These are phyloP conservation scores for Brassica incana DNA, from an alignment of 345 rosid species.

Conservation along the genomic window DNA sequence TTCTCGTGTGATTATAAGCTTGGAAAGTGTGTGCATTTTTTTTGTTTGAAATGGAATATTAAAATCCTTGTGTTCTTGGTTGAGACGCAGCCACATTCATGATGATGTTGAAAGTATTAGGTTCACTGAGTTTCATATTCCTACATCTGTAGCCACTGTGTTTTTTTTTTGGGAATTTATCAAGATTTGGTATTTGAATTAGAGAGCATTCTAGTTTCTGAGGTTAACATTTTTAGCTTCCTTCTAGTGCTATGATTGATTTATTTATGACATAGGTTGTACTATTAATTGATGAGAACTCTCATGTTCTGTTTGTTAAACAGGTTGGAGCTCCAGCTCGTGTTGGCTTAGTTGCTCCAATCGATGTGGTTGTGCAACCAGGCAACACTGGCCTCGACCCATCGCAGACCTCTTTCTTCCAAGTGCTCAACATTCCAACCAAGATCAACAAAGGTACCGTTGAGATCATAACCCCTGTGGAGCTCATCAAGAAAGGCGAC, in stretches of 20 bases:
- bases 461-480: conserved; percentile 91
- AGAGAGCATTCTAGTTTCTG: neutral
- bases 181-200: no score
- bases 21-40: no score
- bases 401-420: conserved; percentile 96
- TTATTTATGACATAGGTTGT: no score
- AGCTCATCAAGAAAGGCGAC: conserved; percentile 93
- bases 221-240: neutral
- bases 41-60: no score
- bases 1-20: no score
- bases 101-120: neutral
- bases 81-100: neutral
- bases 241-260: neutral
- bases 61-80: neutral
- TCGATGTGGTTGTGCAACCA: conserved; percentile 91
- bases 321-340: conserved; percentile 99
- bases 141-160: no score
- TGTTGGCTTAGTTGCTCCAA: conserved; percentile 92
- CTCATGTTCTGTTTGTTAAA: neutral
- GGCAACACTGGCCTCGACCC: conserved; percentile 98
- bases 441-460: conserved; percentile 99
- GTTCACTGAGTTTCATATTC: no score
- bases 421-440: conserved; percentile 94
- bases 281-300: conserved; percentile 4
- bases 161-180: no score